Conservation (phyloP, 192 early-diverging fungal genomes). For the Podila clonocystis region DNA sequence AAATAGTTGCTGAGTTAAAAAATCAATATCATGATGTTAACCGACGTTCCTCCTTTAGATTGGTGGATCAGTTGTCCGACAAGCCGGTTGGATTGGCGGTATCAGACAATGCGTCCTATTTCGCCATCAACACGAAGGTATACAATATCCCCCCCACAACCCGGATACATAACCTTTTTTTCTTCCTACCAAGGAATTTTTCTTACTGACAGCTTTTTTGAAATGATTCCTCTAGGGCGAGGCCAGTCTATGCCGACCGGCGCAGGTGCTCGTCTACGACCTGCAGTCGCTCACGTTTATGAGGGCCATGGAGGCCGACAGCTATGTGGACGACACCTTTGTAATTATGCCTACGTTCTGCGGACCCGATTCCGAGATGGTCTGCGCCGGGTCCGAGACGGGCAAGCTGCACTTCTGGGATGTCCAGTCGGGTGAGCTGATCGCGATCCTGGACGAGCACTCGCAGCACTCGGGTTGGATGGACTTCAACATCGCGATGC, state of each 20-base stretch:
- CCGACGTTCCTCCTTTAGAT: not conserved
- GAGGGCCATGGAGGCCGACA: constrained; percentile 25
- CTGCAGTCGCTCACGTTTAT: constrained; percentile 3
- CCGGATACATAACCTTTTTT: not conserved
- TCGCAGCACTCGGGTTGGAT: constrained; percentile 29
- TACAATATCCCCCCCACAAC: not conserved
- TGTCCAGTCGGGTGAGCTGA: constrained; percentile 34
- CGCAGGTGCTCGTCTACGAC: constrained; percentile 31
- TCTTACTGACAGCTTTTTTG: not conserved
- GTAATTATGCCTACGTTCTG: constrained; percentile 27
- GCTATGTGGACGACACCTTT: constrained; percentile 17
- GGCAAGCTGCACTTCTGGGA: constrained; percentile 45
- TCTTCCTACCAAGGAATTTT: not conserved
- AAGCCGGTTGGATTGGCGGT: constrained; percentile 7
- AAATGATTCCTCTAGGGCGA: not conserved
- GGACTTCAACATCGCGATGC: constrained; percentile 5
- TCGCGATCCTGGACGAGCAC: constrained; percentile 31
- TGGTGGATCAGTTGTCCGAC: constrained; percentile 14
- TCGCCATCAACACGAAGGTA: constrained; percentile 13
- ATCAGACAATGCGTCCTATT: constrained; percentile 23
- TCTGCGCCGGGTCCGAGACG: constrained; percentile 35
- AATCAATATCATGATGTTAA: not conserved
- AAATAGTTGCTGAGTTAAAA: not conserved
- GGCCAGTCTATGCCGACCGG: constrained; percentile 21
- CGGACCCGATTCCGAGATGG: constrained; percentile 28